A percentile compares a stretch with the other conserved stretches of the same genome.
Conservation (phyloP, 805 yeast genomes). For the Hanseniaspora jakobsenii region DNA sequence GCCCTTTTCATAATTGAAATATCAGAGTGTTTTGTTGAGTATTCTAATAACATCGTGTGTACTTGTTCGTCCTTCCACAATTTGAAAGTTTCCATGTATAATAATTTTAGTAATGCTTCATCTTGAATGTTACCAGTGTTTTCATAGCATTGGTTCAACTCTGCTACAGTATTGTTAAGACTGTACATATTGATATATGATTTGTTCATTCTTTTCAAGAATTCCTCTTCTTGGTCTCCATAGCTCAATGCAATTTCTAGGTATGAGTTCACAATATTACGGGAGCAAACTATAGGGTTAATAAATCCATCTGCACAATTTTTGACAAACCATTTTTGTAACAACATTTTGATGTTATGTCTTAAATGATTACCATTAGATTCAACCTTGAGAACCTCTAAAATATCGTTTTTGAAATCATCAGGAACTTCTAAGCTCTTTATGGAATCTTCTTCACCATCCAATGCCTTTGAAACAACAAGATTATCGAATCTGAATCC, state of each 20-base stretch:
- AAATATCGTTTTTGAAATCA: neutral
- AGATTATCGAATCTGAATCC: neutral
- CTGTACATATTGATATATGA: neutral
- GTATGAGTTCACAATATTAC: neutral
- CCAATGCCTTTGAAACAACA: neutral
- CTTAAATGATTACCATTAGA: neutral
- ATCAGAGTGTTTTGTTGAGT: neutral
- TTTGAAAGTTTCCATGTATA: conserved; percentile 8
- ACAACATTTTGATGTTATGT: neutral
- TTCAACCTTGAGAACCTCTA: neutral
- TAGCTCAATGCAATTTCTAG: conserved; percentile 1
- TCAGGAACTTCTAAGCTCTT: neutral
- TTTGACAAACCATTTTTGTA: conserved; percentile 4
- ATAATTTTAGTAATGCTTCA: neutral
- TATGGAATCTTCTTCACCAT: neutral
- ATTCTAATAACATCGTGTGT: neutral
- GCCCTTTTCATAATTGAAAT: neutral
- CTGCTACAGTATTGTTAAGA: neutral
- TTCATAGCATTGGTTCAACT: neutral
- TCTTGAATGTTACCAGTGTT: too few relatives aligned
- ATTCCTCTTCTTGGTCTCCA: neutral
- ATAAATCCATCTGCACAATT: neutral
- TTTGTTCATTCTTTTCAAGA: conserved; percentile 4
- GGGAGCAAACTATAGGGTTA: conserved; percentile 1
- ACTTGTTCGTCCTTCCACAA: conserved; percentile 4